phyloP scores from a whole-genome alignment of 768 basidiomycete species.

The Hericium coralloides region DNA sequence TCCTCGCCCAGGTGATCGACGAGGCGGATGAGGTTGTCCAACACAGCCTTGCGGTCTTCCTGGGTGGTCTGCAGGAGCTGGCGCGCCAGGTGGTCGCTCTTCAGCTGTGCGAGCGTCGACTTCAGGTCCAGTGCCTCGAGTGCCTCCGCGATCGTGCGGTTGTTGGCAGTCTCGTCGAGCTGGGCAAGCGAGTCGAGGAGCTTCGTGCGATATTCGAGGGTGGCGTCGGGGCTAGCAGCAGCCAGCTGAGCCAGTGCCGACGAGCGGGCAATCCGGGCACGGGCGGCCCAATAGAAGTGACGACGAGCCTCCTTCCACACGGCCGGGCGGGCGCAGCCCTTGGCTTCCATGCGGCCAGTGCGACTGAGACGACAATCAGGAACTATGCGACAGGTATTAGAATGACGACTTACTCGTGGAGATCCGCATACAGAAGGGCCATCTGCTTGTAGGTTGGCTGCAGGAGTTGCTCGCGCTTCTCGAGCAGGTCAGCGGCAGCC shows the following conservation, averaged over 20 bases:
- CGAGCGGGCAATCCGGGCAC: constrained; percentile 70
- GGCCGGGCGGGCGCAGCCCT: constrained; percentile 82
- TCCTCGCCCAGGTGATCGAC: constrained; percentile 68
- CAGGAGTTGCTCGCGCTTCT: constrained; percentile 69
- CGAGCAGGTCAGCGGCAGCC: constrained; percentile 56
- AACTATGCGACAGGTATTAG: neutral
- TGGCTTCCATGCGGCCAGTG: constrained; percentile 93
- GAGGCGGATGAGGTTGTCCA: constrained; percentile 65
- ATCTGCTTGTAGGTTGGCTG: constrained; percentile 91
- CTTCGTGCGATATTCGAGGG: constrained; percentile 55
- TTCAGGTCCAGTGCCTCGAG: constrained; percentile 67
- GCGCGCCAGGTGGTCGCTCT: constrained; percentile 58
- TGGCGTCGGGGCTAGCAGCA: constrained; percentile 63
- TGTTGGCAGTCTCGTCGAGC: constrained; percentile 41
- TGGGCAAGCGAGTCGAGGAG: constrained; percentile 56
- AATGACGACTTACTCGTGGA: constrained; percentile 70
- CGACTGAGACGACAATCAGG: constrained; percentile 42
- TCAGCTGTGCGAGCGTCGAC: constrained; percentile 52
- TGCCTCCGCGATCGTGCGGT: constrained; percentile 50
- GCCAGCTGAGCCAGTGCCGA: constrained; percentile 53
- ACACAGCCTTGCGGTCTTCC: constrained; percentile 67
- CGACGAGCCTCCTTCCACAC: constrained; percentile 87
- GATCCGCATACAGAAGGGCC: constrained; percentile 89
- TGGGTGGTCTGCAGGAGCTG: constrained; percentile 59
- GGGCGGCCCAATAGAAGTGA: constrained; percentile 89